These are phyloP conservation scores for Entonaema liquescens DNA, from an alignment of 495 filamentous ascomycete species.

Conservation along the genomic window DNA sequence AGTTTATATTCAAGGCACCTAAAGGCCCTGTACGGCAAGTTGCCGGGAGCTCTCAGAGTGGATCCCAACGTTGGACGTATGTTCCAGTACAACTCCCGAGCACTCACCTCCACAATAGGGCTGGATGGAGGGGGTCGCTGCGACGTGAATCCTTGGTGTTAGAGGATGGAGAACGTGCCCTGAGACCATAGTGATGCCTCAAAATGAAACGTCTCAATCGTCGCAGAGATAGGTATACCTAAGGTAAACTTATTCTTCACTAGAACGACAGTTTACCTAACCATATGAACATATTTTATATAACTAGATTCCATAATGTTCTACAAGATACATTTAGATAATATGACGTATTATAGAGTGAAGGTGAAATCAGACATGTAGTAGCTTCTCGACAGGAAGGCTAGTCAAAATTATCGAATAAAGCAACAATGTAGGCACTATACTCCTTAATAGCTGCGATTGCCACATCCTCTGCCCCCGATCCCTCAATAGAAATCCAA, in stretches of 20 bases:
- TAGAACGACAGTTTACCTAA: too few relatives aligned
- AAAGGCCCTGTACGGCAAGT: background rate
- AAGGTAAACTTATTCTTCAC: too few relatives aligned
- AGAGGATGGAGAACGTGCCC: background rate
- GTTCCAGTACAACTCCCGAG: background rate
- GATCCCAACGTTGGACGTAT: background rate
- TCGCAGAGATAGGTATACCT: too few relatives aligned
- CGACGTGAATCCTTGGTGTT: background rate
- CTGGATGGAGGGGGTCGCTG: background rate
- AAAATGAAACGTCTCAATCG: too few relatives aligned
- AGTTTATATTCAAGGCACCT: background rate
- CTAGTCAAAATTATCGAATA: slow-evolving; percentile 24
- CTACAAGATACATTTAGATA: too few relatives aligned
- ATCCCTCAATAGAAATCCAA: background rate
- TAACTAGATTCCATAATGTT: too few relatives aligned
- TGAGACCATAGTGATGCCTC: background rate
- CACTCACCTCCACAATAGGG: background rate
- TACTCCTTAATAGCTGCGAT: slow-evolving; percentile 1
- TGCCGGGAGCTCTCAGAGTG: background rate
- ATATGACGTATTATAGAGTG: background rate
- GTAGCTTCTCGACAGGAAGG: background rate
- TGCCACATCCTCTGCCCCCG: slow-evolving; percentile 1
- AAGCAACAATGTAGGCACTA: slow-evolving; percentile 20
- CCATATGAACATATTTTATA: too few relatives aligned
- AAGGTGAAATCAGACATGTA: background rate